Base-by-base conservation (phyloP, 2,329 filamentous ascomycete species). In the Talaromyces sp. region DNA sequence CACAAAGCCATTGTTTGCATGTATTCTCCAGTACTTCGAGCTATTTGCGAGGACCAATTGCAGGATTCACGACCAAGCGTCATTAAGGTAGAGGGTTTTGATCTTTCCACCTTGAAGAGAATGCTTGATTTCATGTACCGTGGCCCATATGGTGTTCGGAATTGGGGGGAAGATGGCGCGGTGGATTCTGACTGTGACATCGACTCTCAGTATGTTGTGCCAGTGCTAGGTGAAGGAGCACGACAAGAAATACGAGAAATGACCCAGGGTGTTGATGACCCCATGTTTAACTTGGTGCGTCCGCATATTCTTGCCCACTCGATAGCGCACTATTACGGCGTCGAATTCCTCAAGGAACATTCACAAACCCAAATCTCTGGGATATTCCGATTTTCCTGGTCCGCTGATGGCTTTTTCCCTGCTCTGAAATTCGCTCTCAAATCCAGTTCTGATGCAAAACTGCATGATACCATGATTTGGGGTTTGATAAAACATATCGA, bases 321-420 rank as follows among this genome's bases (percentile, higher is more conserved):
- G 5, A 63, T 65, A 21, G 65, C 54, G 7, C 54, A 65, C 9
- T 63, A 62, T 35, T 63, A 63, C 27, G 50, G 48, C 32, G 55
- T 65, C 3, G 19, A 48, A 3, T n/a, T n/a, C 8, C 60, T 65
- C 12, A 51, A 53, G 32, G 41, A 58, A 10, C 21, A 46, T 8
- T 53, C 58, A n/a, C 61, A 62, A 8, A 24, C 46, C 6, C 54
- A 58, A 38, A 56, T 63, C 9, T 29, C 51, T 14, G 27, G 17
- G 2, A 26, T 53, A 21, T 35, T 60, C 21, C 48, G 38, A 12
- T 17, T 27, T 4, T 6, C 17, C n/a, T 59, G 57, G 57, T 59
- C 57, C 21, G 11, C 57, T 10, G 38, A 32, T 7, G 57, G 57
- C 27, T 59, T 59, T 21, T 10, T 59, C 26, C 19, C 11, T 2